Conservation (phyloP, 2,329 filamentous ascomycete species). For the Pseudogymnoascus sp. region DNA sequence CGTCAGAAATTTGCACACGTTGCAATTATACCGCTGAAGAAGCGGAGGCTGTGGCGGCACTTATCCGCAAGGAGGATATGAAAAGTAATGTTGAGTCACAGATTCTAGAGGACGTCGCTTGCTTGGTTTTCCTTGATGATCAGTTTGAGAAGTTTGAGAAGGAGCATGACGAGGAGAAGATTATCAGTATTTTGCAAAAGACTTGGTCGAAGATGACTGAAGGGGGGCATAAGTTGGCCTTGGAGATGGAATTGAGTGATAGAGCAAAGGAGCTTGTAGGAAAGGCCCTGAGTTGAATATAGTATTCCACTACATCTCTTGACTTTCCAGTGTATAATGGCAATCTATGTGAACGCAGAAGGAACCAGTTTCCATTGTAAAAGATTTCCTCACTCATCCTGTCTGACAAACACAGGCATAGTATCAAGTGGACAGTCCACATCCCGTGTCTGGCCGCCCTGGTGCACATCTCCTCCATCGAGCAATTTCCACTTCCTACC, state of each 20-base stretch:
- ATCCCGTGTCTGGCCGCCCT: slow-evolving; percentile 34
- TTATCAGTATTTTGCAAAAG: slow-evolving; percentile 61
- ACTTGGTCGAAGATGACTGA: slow-evolving; percentile 71
- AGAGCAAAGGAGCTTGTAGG: slow-evolving; percentile 52
- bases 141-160: slow-evolving; percentile 74
- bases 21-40: slow-evolving; percentile 37
- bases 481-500: slow-evolving; percentile 37
- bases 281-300: slow-evolving; percentile 43
- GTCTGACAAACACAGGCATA: slow-evolving; percentile 38
- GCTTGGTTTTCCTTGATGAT: slow-evolving; percentile 79
- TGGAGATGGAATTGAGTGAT: slow-evolving; percentile 57
- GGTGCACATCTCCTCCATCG: slow-evolving; percentile 26
- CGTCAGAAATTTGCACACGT: slow-evolving; percentile 41
- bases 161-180: slow-evolving; percentile 67
- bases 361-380: neutral
- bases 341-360: neutral
- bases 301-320: neutral
- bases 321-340: neutral
- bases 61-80: slow-evolving; percentile 73
- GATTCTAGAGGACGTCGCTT: slow-evolving; percentile 76
- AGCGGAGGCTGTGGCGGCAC: slow-evolving; percentile 52
- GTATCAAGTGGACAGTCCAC: slow-evolving; percentile 36
- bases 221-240: slow-evolving; percentile 53
- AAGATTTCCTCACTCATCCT: neutral
- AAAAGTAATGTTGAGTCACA: slow-evolving; percentile 59